Evolutionary conservation across 179 eudicot species (phyloP), one percentile per base, ranked within the genome.

Genomic region (Nepenthes alata): DNA sequence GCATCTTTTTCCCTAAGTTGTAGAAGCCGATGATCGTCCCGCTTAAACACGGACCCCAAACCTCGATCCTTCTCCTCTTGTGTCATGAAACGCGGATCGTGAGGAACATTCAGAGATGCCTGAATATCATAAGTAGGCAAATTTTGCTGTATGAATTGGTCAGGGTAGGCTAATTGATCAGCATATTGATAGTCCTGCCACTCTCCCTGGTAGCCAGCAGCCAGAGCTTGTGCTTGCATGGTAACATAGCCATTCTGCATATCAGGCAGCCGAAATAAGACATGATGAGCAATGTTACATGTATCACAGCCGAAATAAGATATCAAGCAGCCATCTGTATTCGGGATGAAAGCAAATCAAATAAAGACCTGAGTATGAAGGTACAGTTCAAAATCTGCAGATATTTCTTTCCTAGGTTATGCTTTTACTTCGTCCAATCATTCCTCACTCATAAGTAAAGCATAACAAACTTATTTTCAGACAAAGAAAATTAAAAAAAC

Each of bases 11-110:
- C 98, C 65, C 96, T 78, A 57, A 93, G 73, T 64, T 89, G 96
- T 71, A 72, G 96, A 47, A 93, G 95, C 70, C 98, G 77, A 58
- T 77, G 79, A 70, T 93, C 98, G 69, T 93, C 98, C 44, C 98
- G 80, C 83, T 93, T 93, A 67, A 93, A 93, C 51, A 93, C 98
- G 1, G 98, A 93, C 14, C 98, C 98, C 53, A 93, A 78, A 59
- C 98, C 98, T 60, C 98, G 83, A 65, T 93, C 98, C 76, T 93
- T 93, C 81, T 93, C 96, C 69, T 86, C 98, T 75, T 93, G 98
- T 49, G 89, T 81, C 96, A 93, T 93, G 34, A 93, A 64, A 16
- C 69, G 86, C 47, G 98, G 96, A 65, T 93, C 98, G 75, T 80
- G 88, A 58, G 62, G 77, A 39, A 62, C 60, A 12, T 73, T 63